Evolutionary conservation across 352 stramenopile species (phyloP), one percentile per base, ranked within the genome.

Genomic region (Globisporangium parvum): DNA sequence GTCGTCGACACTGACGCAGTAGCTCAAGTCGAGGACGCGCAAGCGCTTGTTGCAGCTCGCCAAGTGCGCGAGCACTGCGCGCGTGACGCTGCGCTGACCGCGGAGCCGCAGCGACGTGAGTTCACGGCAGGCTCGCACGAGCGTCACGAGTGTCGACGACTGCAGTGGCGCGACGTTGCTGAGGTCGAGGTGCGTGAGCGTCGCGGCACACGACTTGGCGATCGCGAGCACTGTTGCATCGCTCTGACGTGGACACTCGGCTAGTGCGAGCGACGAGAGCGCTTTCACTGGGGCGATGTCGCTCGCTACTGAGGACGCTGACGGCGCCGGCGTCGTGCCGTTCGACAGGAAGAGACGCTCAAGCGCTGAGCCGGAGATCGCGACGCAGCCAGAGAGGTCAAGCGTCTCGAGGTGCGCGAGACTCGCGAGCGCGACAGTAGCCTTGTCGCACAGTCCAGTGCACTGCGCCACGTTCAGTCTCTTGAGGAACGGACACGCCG

Each of bases 21-120:
- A 55, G 1, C 75, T 69, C 31, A 91, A 57, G 24, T 91, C 80
- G 9, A 91, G 56, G 0, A 89, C 51, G 26, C 59, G 60, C 17
- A 91, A 57, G 15, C 63, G 42, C 39, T 72, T 81, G 65, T 91
- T 91, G 39, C 52, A 62, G 18, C 65, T 86, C 8, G 77, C 73
- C 11, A 91, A 55, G 45, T 77, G 61, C 4, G 77, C 63, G 15
- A 89, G 39, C 24, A 86, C 72, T 0, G 56, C 39, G 23, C 78
- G 66, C 14, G 62, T 78, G 39, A 88, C 66, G 6, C 68, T 65
- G n/a, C 28, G 2, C 46, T 89, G 76, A 0, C 66, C 52, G 51
- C 57, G 53, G 24, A 80, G 44, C 8, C 69, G 62, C 17, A 87
- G 53, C 6, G 77, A 55, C 6, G 51, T 57, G 8, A 85, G 21